Base-by-base conservation (phyloP, 805 yeast genomes). In the Allodekkera sacchari region DNA sequence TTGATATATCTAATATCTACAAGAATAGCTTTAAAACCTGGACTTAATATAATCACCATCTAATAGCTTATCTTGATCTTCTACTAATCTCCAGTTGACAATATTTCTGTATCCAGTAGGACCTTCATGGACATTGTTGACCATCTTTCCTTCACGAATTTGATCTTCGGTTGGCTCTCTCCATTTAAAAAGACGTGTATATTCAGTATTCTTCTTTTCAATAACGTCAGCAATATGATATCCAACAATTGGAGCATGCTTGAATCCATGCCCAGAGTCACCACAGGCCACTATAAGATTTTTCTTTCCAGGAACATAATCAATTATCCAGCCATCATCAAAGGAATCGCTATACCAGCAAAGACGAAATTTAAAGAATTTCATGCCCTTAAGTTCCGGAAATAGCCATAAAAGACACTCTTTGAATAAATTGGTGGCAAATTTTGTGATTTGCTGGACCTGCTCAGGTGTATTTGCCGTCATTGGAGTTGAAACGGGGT, bases 201-300 rank as follows among this genome's bases (percentile, higher is more conserved):
- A 46, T 5, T 37, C 36, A 3, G 33, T 18, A 17, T 30, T 27
- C n/a, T 12, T 7, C 14, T 26, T 25, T 9, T 38, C 25, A 14
- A 49, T 28, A 22, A 52, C 40, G 26, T 39, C 45, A 20, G 30
- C 42, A 14, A 47, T 43, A 21, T 41, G 41, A 8, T 39, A 41
- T 15, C 66, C 65, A 12, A 60, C 39, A 18, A 48, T 48, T 3
- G 62, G 63, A 19, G 59, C 41, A 44, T 59, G 52, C 48, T 55
- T 58, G 34, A 57, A 61, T 4, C 53, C 60, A 41, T 61, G 66
- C 0, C 64, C 64, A 12, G 61, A 53, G 35, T 60, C 66, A 25
- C 66, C 66, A 19, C 59, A 50, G 16, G 57, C 57, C 3, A 57
- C 57, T 27, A 48, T 50, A 7, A 58, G 41, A 7, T 50, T 46